A percentile compares a stretch with the other conserved stretches of the same genome.
phyloP scores from a whole-genome alignment of 805 yeast genomes.

The Debaryomyces castellii region DNA sequence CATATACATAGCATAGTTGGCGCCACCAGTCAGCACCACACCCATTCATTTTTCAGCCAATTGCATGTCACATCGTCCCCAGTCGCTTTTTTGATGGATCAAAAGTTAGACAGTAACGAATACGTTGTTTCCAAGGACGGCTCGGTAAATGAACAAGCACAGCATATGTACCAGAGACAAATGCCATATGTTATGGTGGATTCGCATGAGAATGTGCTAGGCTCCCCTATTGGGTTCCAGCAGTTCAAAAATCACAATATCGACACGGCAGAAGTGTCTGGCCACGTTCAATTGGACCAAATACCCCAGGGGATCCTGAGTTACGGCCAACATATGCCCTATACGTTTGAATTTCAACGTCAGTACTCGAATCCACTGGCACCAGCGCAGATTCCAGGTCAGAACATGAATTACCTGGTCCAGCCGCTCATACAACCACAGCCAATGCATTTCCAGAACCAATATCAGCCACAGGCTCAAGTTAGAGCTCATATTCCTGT shows the following conservation, averaged over 20 bases:
- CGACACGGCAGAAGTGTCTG: background rate
- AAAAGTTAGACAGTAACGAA: constrained; percentile 5
- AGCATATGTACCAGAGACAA: constrained; percentile 7
- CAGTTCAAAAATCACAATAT: constrained; percentile 6
- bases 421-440: constrained; percentile 5
- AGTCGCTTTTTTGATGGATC: constrained; percentile 5
- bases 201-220: constrained; percentile 5
- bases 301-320: constrained; percentile 8
- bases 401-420: constrained; percentile 17
- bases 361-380: constrained; percentile 5
- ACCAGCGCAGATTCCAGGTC: constrained; percentile 20
- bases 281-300: background rate
- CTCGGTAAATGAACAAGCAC: constrained; percentile 1
- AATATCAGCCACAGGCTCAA: background rate
- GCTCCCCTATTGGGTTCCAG: constrained; percentile 8
- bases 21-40: background rate
- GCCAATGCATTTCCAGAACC: constrained; percentile 1
- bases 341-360: constrained; percentile 8
- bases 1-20: background rate
- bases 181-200: constrained; percentile 2
- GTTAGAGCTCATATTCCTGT: background rate
- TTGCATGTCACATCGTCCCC: constrained; percentile 1
- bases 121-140: constrained; percentile 3
- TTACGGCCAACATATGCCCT: constrained; percentile 5
- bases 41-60: background rate